Percentiles rank a stretch among this genome's conserved stretches.
phyloP scores from a whole-genome alignment of 306 rosid genomes.

The Macrotyloma uniflorum region DNA sequence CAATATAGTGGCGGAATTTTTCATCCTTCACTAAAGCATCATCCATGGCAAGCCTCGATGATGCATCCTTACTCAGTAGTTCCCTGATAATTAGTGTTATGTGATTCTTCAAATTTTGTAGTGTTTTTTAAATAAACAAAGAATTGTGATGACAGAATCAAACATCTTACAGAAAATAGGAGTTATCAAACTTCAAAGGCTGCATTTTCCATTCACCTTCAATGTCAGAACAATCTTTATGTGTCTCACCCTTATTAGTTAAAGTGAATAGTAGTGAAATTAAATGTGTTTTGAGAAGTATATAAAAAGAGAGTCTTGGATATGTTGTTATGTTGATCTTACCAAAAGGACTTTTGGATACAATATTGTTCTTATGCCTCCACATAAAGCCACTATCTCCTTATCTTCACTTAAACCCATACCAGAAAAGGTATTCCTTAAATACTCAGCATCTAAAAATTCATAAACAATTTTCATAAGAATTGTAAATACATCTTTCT shows the following conservation, averaged over 20 bases:
- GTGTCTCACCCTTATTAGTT: neutral
- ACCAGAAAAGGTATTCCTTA: slow-evolving; percentile 54
- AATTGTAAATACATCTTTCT: no score
- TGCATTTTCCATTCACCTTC: neutral
- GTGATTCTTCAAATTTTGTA: neutral
- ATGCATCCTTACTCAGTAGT: slow-evolving; percentile 41
- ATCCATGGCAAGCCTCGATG: no score
- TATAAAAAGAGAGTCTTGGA: neutral
- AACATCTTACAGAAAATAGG: slow-evolving; percentile 64
- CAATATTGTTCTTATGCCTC: slow-evolving; percentile 50
- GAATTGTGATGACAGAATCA: neutral
- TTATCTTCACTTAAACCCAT: slow-evolving; percentile 61
- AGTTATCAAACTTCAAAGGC: slow-evolving; percentile 64
- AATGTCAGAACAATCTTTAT: neutral
- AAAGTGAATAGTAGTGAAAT: slow-evolving; percentile 15
- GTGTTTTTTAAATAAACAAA: neutral
- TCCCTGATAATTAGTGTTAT: slow-evolving; percentile 51
- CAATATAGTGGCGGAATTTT: no score
- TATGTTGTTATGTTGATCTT: neutral
- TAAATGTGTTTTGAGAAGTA: neutral
- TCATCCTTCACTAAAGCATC: no score
- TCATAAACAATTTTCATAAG: neutral
- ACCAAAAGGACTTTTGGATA: neutral
- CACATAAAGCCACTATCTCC: slow-evolving; percentile 75
- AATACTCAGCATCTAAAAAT: slow-evolving; percentile 55